A percentile compares a stretch with the other conserved stretches of the same genome.
phyloP scores from a whole-genome alignment of 2,329 filamentous ascomycete species.

The Phaeosphaeria sp. region DNA sequence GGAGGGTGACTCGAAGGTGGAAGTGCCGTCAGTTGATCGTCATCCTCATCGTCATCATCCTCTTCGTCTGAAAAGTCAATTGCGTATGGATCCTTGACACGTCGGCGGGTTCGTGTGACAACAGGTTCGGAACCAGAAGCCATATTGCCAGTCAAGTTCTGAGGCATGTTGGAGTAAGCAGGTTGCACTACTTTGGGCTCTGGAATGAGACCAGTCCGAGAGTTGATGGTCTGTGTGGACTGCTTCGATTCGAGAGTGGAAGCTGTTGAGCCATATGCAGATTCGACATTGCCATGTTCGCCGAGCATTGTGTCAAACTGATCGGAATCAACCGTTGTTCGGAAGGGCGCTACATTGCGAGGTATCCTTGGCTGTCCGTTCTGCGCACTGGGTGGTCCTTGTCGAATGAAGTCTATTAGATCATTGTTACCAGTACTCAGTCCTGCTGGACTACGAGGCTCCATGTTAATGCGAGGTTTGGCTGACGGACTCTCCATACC shows the following conservation, averaged over 20 bases:
- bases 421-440: constrained; percentile 76
- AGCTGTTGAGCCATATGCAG: constrained; percentile 43
- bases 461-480: constrained; percentile 42
- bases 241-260: constrained; percentile 46
- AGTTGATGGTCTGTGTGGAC: constrained; percentile 71
- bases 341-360: constrained; percentile 82
- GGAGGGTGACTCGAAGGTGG: constrained; percentile 42
- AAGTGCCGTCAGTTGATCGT: constrained; percentile 58
- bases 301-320: constrained; percentile 61
- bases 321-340: constrained; percentile 85
- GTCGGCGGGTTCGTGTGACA: constrained; percentile 75
- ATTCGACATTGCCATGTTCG: constrained; percentile 40
- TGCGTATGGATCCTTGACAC: constrained; percentile 89
- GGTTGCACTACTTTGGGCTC: constrained; percentile 41
- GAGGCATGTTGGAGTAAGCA: constrained; percentile 44
- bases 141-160: constrained; percentile 43
- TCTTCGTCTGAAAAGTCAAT: constrained; percentile 67
- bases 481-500: constrained; percentile 30
- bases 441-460: constrained; percentile 71
- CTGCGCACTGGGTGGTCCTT: constrained; percentile 72
- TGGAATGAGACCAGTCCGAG: constrained; percentile 71
- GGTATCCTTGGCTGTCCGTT: constrained; percentile 75
- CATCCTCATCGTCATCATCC: constrained; percentile 58
- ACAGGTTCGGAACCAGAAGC: constrained; percentile 52
- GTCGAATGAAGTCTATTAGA: constrained; percentile 92